Percentiles rank a stretch among this genome's conserved stretches.
Conservation (phyloP, 2,329 filamentous ascomycete species). For the Diaporthe eres region DNA sequence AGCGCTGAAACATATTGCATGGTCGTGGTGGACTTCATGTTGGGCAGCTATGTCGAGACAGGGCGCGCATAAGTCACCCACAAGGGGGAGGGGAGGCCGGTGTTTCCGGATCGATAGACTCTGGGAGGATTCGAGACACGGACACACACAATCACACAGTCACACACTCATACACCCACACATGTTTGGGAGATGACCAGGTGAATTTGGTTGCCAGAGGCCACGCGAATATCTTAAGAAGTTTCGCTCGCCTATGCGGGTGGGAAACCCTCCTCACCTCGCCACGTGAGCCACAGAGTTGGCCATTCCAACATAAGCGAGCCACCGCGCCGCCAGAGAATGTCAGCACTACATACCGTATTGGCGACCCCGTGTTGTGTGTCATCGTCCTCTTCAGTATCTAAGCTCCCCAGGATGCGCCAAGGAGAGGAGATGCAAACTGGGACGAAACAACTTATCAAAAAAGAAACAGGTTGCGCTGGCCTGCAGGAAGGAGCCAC, state of each 20-base stretch:
- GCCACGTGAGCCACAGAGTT: neutral
- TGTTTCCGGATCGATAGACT: too few relatives aligned
- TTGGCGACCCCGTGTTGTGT: neutral
- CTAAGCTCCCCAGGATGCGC: neutral
- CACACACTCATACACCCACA: neutral
- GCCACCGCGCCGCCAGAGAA: neutral
- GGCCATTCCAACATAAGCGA: neutral
- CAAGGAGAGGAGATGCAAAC: neutral
- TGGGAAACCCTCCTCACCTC: neutral
- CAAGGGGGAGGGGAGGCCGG: neutral
- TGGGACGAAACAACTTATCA: neutral
- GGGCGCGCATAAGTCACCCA: neutral
- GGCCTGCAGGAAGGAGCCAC: slow-evolving; percentile 6
- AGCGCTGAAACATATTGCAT: neutral
- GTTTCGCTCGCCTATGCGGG: neutral
- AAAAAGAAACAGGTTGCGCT: neutral
- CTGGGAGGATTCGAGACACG: neutral
- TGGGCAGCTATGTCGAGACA: neutral
- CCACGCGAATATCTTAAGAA: neutral
- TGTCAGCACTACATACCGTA: neutral
- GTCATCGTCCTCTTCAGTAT: neutral
- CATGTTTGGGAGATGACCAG: neutral
- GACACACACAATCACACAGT: slow-evolving; percentile 7
- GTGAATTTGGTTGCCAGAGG: neutral
- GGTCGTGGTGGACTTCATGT: neutral